phyloP scores from a whole-genome alignment of 1,284 basidiomycete species.

The Lentinus polychrous region DNA sequence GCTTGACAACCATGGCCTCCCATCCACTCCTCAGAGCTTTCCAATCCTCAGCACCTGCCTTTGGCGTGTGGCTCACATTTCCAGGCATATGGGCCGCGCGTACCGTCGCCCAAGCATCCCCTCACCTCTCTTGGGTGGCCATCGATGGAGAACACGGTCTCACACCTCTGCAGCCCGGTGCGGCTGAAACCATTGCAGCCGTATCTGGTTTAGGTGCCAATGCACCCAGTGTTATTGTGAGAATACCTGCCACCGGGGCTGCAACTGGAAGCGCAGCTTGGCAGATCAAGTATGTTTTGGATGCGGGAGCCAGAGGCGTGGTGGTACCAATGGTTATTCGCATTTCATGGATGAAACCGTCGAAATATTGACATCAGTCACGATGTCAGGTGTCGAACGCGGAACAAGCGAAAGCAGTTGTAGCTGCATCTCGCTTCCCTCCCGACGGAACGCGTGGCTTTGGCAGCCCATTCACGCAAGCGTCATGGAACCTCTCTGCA shows the following conservation, averaged over 20 bases:
- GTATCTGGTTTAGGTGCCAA: conserved; percentile 36
- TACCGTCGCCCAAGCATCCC: conserved; percentile 45
- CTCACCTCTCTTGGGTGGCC: conserved; percentile 52
- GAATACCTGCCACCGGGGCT: conserved; percentile 55
- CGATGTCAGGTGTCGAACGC: conserved; percentile 47
- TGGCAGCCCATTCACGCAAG: conserved; percentile 54
- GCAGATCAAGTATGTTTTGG: conserved; percentile 65
- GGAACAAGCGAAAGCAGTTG: conserved; percentile 50
- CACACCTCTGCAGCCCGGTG: conserved; percentile 45
- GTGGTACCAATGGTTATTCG: conserved; percentile 55
- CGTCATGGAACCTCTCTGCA: conserved; percentile 42
- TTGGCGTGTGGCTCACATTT: conserved; percentile 66
- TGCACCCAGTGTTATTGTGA: conserved; percentile 47
- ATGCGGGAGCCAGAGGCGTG: conserved; percentile 55
- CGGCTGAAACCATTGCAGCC: conserved; percentile 45
- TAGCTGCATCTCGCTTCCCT: conserved; percentile 49
- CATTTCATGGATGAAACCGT: not conserved
- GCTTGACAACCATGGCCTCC: conserved; percentile 13
- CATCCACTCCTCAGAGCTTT: conserved; percentile 25
- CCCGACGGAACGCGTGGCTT: conserved; percentile 53
- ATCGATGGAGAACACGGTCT: conserved; percentile 66
- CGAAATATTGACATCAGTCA: not conserved
- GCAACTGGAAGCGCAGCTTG: conserved; percentile 41
- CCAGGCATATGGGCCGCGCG: conserved; percentile 50
- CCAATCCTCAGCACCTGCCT: conserved; percentile 34